These are phyloP conservation scores for Sechiopsis laciniata DNA, from an alignment of 306 rosid genomes.

Conservation along the genomic window DNA sequence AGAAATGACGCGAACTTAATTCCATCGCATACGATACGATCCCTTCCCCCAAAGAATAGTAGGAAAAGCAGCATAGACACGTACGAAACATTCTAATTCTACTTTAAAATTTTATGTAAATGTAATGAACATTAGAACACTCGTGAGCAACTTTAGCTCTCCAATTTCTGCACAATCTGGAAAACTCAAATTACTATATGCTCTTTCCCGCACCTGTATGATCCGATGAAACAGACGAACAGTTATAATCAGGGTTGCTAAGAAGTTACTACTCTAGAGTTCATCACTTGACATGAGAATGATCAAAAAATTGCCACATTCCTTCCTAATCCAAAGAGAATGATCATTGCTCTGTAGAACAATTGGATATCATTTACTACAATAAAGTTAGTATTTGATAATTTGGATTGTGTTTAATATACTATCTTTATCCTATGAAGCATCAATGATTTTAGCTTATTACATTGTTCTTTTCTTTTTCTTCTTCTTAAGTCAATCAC, in stretches of 20 bases:
- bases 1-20: not conserved
- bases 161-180: not conserved
- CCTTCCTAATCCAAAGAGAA: not conserved
- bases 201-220: not conserved
- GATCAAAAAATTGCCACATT: not conserved
- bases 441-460: not conserved
- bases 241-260: not conserved
- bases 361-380: not conserved
- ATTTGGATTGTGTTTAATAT: slow-evolving; percentile 6
- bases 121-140: not conserved
- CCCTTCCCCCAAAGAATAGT: not conserved
- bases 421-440: not conserved
- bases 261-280: not conserved
- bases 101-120: not conserved
- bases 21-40: slow-evolving; percentile 4
- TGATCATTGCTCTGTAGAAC: not conserved
- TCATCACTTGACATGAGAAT: not conserved
- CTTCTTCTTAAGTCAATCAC: not conserved
- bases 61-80: not conserved
- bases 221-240: not conserved
- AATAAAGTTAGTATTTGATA: not conserved
- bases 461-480: not conserved
- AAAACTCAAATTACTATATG: not conserved
- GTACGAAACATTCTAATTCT: not conserved
- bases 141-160: not conserved